phyloP scores from a whole-genome alignment of 139 green algal genomes.

The Micractinium sp. region DNA sequence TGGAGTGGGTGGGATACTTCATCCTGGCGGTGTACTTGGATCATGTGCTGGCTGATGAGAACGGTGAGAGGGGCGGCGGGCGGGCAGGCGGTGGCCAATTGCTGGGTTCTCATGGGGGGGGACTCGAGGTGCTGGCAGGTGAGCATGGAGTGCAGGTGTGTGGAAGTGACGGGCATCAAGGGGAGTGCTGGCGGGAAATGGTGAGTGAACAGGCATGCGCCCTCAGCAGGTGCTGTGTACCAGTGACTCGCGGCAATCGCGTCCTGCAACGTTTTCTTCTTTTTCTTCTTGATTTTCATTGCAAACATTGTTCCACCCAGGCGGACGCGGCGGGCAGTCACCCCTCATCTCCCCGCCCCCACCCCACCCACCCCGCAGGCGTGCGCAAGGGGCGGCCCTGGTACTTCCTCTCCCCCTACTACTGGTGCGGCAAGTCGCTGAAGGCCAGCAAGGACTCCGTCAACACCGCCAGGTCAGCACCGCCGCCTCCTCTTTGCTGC shows the following conservation, averaged over 20 bases:
- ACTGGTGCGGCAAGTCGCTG: not conserved
- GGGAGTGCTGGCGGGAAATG: no score
- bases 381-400: slow-evolving; percentile 28
- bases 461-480: not conserved
- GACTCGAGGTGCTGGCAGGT: not conserved
- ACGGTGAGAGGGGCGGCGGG: slow-evolving; percentile 34
- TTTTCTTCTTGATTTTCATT: no score
- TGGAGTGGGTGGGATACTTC: slow-evolving; percentile 72
- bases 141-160: not conserved
- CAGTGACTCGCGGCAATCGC: not conserved
- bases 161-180: not conserved
- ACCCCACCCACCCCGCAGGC: not conserved
- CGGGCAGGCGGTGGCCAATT: not conserved
- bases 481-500: no score
- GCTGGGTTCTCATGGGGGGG: no score
- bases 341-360: not conserved
- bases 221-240: no score
- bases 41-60: slow-evolving; percentile 90
- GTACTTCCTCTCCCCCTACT: slow-evolving; percentile 25
- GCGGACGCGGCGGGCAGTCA: not conserved
- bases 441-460: not conserved
- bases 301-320: not conserved
- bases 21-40: slow-evolving; percentile 89
- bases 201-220: no score
- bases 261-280: no score